Conservation (phyloP, 495 filamentous ascomycete genomes). For the Lasiosphaeria ovina region DNA sequence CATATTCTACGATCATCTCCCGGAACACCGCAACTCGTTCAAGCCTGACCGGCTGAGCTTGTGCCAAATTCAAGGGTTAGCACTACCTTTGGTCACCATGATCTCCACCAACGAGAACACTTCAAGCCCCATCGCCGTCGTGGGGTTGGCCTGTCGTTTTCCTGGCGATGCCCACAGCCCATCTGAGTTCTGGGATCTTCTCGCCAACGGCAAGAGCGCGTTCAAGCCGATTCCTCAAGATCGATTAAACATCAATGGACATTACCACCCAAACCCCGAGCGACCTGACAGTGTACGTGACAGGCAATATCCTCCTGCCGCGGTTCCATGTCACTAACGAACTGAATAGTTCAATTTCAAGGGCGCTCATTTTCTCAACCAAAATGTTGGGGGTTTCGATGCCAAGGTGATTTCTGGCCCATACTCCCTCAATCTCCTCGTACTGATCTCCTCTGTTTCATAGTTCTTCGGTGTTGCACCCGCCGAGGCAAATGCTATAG, state of each 20-base stretch:
- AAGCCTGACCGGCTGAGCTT: neutral
- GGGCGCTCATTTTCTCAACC: slow-evolving; percentile 36
- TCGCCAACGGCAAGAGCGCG: slow-evolving; percentile 21
- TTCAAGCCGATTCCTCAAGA: slow-evolving; percentile 36
- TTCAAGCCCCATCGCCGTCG: slow-evolving; percentile 29
- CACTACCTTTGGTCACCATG: neutral
- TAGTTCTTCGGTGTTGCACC: slow-evolving; percentile 58
- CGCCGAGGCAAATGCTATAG: slow-evolving; percentile 56
- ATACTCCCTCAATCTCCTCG: neutral
- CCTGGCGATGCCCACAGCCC: slow-evolving; percentile 31
- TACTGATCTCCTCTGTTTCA: no score
- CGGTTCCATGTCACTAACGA: neutral
- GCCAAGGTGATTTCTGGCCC: slow-evolving; percentile 16
- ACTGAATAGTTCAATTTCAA: slow-evolving; percentile 36
- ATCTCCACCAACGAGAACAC: neutral
- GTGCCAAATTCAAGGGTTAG: neutral
- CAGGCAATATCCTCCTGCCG: neutral
- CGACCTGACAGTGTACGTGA: slow-evolving; percentile 12
- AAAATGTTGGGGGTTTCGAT: slow-evolving; percentile 51
- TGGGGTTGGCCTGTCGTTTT: slow-evolving; percentile 40
- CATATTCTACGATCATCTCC: no score
- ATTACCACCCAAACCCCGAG: slow-evolving; percentile 30
- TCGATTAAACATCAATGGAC: slow-evolving; percentile 32
- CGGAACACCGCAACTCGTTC: no score
- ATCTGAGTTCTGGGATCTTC: slow-evolving; percentile 10